A percentile compares a stretch with the other conserved stretches of the same genome.
Conservation (phyloP, 345 rosid genomes). For the Gynandropsis gynandra region DNA sequence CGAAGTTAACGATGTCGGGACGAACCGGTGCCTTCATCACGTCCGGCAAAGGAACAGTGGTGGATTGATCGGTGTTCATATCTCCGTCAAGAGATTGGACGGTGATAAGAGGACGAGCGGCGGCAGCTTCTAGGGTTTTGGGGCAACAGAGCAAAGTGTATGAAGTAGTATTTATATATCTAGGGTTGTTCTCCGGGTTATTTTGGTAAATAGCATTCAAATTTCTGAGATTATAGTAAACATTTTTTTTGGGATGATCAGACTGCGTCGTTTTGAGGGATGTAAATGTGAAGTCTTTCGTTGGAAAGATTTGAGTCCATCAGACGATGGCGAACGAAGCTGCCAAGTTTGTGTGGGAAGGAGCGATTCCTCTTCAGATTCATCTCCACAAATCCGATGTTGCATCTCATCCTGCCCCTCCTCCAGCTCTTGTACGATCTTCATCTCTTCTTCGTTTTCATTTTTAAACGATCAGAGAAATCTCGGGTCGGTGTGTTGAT, state of each 20-base stretch:
- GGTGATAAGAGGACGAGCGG: no score
- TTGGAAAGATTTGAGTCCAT: slow-evolving; percentile 5
- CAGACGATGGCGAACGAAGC: slow-evolving; percentile 50
- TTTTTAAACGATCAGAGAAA: neutral
- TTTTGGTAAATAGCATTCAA: no score
- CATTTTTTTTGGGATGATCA: neutral
- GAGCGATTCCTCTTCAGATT: slow-evolving; percentile 84
- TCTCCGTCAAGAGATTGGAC: no score
- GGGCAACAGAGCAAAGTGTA: no score
- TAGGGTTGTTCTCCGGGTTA: no score
- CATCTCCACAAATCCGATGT: slow-evolving; percentile 85
- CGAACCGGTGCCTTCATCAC: no score
- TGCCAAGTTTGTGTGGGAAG: slow-evolving; percentile 69
- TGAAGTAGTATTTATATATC: no score
- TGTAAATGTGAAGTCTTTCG: neutral
- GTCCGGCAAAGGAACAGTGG: no score
- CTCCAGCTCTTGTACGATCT: slow-evolving; percentile 50
- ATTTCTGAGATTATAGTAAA: neutral
- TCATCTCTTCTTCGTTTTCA: neutral
- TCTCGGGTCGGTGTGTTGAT: slow-evolving; percentile 2
- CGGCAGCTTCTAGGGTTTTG: no score
- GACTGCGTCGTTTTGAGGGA: no score
- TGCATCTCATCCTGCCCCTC: slow-evolving; percentile 77
- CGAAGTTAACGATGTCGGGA: no score
- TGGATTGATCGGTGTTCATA: no score